Evolutionary conservation across 2,329 filamentous ascomycete species (phyloP).

Genomic region (Talaromyces sp.): DNA sequence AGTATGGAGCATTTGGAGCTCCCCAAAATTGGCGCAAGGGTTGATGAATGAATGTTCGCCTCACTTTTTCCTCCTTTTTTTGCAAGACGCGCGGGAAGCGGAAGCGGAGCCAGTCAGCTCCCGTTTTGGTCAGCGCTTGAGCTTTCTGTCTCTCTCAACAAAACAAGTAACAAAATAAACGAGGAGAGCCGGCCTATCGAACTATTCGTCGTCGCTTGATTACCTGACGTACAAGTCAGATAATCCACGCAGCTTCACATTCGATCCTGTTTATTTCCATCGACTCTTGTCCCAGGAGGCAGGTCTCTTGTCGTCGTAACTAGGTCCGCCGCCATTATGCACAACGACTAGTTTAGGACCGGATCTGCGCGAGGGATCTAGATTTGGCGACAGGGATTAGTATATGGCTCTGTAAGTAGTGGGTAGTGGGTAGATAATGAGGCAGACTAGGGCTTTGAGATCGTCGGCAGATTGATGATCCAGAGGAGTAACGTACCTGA

Average conservation of each 20-base stretch:
- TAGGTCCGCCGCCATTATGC: slow-evolving; percentile 21
- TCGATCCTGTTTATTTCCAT: slow-evolving; percentile 16
- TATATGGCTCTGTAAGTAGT: background rate
- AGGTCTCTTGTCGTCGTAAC: slow-evolving; percentile 21
- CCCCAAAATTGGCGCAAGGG: slow-evolving; percentile 1
- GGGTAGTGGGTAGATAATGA: background rate
- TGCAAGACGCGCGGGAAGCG: slow-evolving; percentile 14
- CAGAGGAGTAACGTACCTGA: slow-evolving; percentile 13
- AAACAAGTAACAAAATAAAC: background rate
- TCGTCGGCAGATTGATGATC: background rate
- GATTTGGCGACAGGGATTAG: slow-evolving; percentile 14
- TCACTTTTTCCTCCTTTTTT: slow-evolving; percentile 13
- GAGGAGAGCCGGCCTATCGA: background rate
- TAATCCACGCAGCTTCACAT: background rate
- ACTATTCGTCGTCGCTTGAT: background rate
- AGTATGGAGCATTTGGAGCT: background rate
- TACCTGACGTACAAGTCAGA: background rate
- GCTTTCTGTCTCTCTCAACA: background rate
- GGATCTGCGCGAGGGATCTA: slow-evolving; percentile 19
- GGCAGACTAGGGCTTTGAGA: background rate
- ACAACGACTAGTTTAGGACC: slow-evolving; percentile 20
- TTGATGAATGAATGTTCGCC: slow-evolving; percentile 9
- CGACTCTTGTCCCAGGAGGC: slow-evolving; percentile 20
- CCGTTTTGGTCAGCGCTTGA: slow-evolving; percentile 10
- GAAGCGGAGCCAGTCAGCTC: slow-evolving; percentile 14